Evolutionary conservation across 257 asterid species (phyloP), one percentile per base, ranked within the genome.

Genomic region (Striga asiatica): DNA sequence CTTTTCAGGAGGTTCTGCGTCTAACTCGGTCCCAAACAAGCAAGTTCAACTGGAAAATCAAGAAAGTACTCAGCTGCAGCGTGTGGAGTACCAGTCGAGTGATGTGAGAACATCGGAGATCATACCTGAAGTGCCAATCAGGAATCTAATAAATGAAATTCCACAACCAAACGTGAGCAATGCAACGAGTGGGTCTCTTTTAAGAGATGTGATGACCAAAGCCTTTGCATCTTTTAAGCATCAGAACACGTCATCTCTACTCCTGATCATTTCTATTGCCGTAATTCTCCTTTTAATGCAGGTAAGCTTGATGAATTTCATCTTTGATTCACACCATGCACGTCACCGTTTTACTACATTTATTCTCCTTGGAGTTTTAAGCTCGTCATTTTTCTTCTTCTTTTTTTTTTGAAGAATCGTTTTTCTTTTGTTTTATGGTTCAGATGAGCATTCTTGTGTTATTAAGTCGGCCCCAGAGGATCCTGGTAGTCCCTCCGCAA

Each of bases 371-470:
- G n/a, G n/a, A n/a, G n/a, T n/a, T n/a, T n/a, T n/a, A n/a, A n/a
- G n/a, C n/a, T n/a, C 54, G 2, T 12, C 35, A 43, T 9, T 43
- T 48, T 20, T 50, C 41, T 64, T 57, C 7, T 14, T 4, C 18
- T 42, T 47, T 20, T 35, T 75, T n/a, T n/a, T n/a, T n/a, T n/a
- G n/a, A n/a, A n/a, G n/a, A n/a, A n/a, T n/a, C n/a, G n/a, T n/a
- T n/a, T n/a, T n/a, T n/a, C n/a, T n/a, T n/a, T n/a, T n/a, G n/a
- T n/a, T n/a, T n/a, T n/a, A n/a, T n/a, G n/a, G n/a, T n/a, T 62
- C 88, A 91, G 98, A 73, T 80, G 46, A 91, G 96, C 80, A 91
- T 91, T 59, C 76, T 91, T 16, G 78, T 85, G 38, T 69, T 91
- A 46, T 62, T 87, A 70, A 79, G 96, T 74, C 81, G 94, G 60